Evolutionary conservation across 2,329 filamentous ascomycete species (phyloP).

Genomic region (Monilinia laxa): DNA sequence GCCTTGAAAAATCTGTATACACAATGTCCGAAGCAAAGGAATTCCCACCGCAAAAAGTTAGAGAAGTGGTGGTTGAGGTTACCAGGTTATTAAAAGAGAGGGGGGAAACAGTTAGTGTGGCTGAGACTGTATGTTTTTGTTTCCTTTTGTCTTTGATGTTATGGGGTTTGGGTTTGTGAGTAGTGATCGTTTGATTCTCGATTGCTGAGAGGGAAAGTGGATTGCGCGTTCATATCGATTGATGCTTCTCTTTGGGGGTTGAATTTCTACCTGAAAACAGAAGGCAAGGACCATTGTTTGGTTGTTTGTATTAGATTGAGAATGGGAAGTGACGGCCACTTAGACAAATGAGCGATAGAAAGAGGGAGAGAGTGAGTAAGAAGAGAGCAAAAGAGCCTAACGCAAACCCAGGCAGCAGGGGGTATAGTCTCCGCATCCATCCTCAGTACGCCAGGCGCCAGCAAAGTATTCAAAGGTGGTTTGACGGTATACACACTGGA

Average conservation of each 20-base stretch:
- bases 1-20: not conserved
- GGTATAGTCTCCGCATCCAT: slow-evolving; percentile 60
- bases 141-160: not conserved
- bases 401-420: slow-evolving; percentile 52
- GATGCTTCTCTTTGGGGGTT: not conserved
- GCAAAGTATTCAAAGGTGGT: slow-evolving; percentile 59
- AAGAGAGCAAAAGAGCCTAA: not conserved
- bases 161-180: not conserved
- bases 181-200: not conserved
- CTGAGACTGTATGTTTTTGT: slow-evolving; percentile 53
- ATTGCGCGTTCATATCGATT: not conserved
- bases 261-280: not conserved
- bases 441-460: slow-evolving; percentile 58
- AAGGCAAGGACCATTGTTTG: no score
- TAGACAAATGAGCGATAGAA: not conserved
- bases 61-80: slow-evolving; percentile 46
- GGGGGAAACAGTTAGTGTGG: slow-evolving; percentile 58
- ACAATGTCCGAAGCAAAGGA: slow-evolving; percentile 15
- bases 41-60: slow-evolving; percentile 38
- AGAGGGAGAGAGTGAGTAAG: not conserved
- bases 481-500: slow-evolving; percentile 48
- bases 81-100: slow-evolving; percentile 53
- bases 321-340: not conserved
- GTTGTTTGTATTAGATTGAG: no score
- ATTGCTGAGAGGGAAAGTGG: not conserved